Percentiles rank a stretch among this genome's conserved stretches.
Evolutionary conservation across 2,329 filamentous ascomycete species (phyloP).

Genomic region (Cladorrhinum sp.): DNA sequence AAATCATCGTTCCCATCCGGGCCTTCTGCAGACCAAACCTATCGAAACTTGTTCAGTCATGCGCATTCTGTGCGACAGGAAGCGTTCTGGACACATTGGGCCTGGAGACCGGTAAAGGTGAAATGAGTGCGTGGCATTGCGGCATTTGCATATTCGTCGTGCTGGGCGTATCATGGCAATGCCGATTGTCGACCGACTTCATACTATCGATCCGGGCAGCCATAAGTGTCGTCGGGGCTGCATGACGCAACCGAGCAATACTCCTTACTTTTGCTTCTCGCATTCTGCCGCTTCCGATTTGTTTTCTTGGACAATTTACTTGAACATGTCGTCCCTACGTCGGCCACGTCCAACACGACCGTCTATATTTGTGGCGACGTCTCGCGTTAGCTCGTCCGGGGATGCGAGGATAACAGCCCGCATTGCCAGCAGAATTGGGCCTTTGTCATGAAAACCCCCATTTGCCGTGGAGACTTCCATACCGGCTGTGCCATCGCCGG

Average conservation of each 20-base stretch:
- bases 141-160: constrained; percentile 4
- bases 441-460: constrained; percentile 27
- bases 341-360: not conserved
- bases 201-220: constrained; percentile 2
- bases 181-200: constrained; percentile 4
- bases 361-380: not conserved
- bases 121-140: constrained; percentile 8
- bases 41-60: not conserved
- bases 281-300: constrained; percentile 15
- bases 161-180: constrained; percentile 9
- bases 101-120: not conserved
- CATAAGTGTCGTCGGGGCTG: not conserved
- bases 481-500: constrained; percentile 8
- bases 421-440: not conserved
- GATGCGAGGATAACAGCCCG: not conserved
- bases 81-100: not conserved
- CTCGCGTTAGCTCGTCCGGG: constrained; percentile 11
- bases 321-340: not conserved
- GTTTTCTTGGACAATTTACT: constrained; percentile 10
- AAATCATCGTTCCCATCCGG: not conserved
- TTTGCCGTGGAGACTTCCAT: constrained; percentile 17
- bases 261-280: not conserved
- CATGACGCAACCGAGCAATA: constrained; percentile 10
- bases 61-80: constrained; percentile 1
- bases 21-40: not conserved